A percentile compares a stretch with the other conserved stretches of the same genome.
Evolutionary conservation across 108 stramenopile genomes (phyloP).

Genomic region (Nitzschia inconspicua): DNA sequence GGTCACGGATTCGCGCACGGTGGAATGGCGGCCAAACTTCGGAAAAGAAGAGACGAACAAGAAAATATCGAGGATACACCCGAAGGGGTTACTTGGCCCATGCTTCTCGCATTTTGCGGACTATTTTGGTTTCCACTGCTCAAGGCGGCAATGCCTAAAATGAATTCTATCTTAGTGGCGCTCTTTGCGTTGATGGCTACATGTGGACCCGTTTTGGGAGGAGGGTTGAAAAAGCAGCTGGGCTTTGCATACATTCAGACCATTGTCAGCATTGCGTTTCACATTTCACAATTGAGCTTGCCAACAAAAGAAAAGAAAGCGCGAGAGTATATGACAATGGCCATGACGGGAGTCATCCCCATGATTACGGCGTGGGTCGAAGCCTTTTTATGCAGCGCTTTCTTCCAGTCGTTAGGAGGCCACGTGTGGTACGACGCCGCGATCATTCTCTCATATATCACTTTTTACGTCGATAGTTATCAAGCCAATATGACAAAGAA

Average conservation of each 20-base stretch:
- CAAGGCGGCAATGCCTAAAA: slow-evolving; percentile 6
- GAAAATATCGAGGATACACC: background rate
- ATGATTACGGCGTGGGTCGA: slow-evolving; percentile 15
- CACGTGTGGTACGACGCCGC: slow-evolving; percentile 16
- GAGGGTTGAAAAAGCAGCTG: background rate
- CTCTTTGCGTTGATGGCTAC: background rate
- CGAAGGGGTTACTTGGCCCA: background rate
- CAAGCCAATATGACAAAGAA: background rate
- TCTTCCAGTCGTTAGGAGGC: slow-evolving; percentile 13
- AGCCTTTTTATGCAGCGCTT: slow-evolving; percentile 9
- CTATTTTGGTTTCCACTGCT: slow-evolving; percentile 20
- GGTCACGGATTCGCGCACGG: slow-evolving; percentile 27
- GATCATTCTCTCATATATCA: slow-evolving; percentile 5
- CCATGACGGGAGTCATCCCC: background rate
- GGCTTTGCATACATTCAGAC: slow-evolving; percentile 20
- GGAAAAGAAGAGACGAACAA: background rate
- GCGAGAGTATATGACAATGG: slow-evolving; percentile 11
- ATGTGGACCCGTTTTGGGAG: background rate
- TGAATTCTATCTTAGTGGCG: background rate
- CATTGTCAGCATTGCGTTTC: slow-evolving; percentile 10
- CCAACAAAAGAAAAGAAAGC: slow-evolving; percentile 7
- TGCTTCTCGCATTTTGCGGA: background rate
- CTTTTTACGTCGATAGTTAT: slow-evolving; percentile 6
- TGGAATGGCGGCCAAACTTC: background rate
- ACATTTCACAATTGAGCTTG: slow-evolving; percentile 4